Evolutionary conservation across 345 rosid species (phyloP).

Genomic region (Citrus hindsii): DNA sequence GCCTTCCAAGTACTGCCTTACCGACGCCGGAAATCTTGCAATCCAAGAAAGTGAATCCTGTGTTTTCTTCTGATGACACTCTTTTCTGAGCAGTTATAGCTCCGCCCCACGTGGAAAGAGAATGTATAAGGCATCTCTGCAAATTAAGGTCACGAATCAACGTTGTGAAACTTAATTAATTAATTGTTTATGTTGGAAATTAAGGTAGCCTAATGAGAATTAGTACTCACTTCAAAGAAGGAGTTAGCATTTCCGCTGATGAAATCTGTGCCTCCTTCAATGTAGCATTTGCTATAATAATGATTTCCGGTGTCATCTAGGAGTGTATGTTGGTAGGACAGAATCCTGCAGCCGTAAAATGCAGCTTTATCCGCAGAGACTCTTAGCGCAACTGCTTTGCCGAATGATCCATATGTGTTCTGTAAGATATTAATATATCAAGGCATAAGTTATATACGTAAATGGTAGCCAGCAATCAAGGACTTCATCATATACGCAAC

Average conservation of each 20-base stretch:
- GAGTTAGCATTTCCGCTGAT: conserved; percentile 65
- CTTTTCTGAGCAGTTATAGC: conserved; percentile 73
- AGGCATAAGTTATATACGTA: no score
- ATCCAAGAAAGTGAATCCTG: conserved; percentile 63
- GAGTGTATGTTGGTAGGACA: conserved; percentile 69
- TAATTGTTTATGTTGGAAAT: background rate
- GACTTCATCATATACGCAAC: background rate
- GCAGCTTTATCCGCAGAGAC: conserved; percentile 63
- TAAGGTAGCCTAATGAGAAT: background rate
- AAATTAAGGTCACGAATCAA: background rate
- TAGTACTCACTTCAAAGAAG: conserved; percentile 48
- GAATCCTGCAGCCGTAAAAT: conserved; percentile 57
- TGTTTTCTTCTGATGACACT: conserved; percentile 38
- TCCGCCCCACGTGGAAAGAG: conserved; percentile 43
- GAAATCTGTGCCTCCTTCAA: conserved; percentile 86
- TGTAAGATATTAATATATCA: background rate
- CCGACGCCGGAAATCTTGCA: conserved; percentile 61
- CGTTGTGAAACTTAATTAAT: background rate
- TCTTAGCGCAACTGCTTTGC: conserved; percentile 61
- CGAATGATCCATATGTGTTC: conserved; percentile 55
- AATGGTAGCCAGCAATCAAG: no score
- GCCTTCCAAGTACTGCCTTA: conserved; percentile 60
- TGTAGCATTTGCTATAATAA: conserved; percentile 65
- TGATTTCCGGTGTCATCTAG: conserved; percentile 70
- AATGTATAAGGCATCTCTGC: conserved; percentile 65